Evolutionary conservation across 2,329 filamentous ascomycete species (phyloP).

Genomic region (Drechslerella stenobrocha): DNA sequence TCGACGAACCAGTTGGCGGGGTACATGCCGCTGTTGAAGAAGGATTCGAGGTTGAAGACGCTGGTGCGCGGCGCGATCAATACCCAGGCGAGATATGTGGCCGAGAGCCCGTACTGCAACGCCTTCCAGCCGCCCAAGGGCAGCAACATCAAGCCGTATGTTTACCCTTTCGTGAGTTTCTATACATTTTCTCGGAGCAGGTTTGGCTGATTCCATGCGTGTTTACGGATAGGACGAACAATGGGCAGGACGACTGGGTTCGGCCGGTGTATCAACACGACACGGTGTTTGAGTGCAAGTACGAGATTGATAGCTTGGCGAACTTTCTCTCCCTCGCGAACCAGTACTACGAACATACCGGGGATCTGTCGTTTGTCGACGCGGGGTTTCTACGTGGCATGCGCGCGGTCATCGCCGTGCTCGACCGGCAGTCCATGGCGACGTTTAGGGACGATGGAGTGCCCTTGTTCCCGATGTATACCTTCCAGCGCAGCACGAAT

Average conservation of each 20-base stretch:
- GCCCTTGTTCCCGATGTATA: constrained; percentile 71
- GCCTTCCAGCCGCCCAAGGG: constrained; percentile 93
- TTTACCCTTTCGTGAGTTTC: constrained; percentile 3
- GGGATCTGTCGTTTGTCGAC: constrained; percentile 76
- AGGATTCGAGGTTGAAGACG: constrained; percentile 74
- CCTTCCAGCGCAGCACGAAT: constrained; percentile 78
- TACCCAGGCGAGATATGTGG: constrained; percentile 87
- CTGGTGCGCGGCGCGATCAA: constrained; percentile 92
- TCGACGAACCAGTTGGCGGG: constrained; percentile 91
- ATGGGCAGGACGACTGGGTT: constrained; percentile 80
- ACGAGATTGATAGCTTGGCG: constrained; percentile 92
- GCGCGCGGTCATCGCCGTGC: constrained; percentile 70
- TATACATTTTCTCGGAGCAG: too few relatives aligned
- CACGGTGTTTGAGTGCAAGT: constrained; percentile 96
- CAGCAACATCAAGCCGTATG: constrained; percentile 67
- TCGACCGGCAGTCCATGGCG: constrained; percentile 75
- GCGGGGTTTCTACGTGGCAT: constrained; percentile 77
- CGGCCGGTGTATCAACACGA: constrained; percentile 83
- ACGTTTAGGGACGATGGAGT: constrained; percentile 74
- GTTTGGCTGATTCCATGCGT: too few relatives aligned
- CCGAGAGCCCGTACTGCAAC: constrained; percentile 94
- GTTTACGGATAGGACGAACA: constrained; percentile 62
- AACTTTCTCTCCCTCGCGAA: constrained; percentile 85
- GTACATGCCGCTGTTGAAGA: constrained; percentile 81
- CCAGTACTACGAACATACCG: constrained; percentile 79